Evolutionary conservation across 768 basidiomycete species (phyloP).

Genomic region (Trichaptum fuscoviolaceum): DNA sequence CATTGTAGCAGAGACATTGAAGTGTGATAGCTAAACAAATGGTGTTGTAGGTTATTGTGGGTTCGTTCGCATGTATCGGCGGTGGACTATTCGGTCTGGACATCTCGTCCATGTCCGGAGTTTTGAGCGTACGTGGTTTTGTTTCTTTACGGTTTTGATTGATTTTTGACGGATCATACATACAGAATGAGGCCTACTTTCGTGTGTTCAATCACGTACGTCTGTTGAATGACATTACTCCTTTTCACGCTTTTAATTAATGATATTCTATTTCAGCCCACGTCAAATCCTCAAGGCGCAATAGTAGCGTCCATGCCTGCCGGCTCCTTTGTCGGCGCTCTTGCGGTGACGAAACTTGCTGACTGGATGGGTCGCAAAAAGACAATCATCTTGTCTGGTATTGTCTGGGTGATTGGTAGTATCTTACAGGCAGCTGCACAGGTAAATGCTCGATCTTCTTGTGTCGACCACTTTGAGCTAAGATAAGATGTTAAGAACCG

Average conservation of each 20-base stretch:
- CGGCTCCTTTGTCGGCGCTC: constrained; percentile 62
- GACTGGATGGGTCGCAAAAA: constrained; percentile 63
- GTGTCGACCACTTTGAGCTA: constrained; percentile 6
- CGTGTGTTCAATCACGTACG: constrained; percentile 24
- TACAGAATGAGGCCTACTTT: constrained; percentile 29
- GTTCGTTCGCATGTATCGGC: constrained; percentile 77
- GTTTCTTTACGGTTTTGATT: background rate
- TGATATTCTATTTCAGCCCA: constrained; percentile 28
- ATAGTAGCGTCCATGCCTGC: constrained; percentile 80
- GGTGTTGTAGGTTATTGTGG: constrained; percentile 59
- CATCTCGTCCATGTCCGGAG: constrained; percentile 80
- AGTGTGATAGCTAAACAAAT: background rate
- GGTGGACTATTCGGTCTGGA: constrained; percentile 77
- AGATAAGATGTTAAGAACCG: constrained; percentile 39
- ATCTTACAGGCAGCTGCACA: constrained; percentile 63
- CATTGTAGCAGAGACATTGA: background rate
- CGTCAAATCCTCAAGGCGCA: constrained; percentile 55
- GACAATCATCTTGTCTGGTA: constrained; percentile 59
- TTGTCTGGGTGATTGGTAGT: constrained; percentile 69
- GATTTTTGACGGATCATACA: background rate
- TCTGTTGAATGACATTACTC: background rate
- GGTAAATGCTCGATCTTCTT: constrained; percentile 21
- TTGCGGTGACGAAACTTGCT: constrained; percentile 56
- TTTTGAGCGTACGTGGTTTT: constrained; percentile 43
- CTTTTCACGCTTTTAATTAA: background rate